Conservation (phyloP, 768 basidiomycete species). For the Mycena indigotica region DNA sequence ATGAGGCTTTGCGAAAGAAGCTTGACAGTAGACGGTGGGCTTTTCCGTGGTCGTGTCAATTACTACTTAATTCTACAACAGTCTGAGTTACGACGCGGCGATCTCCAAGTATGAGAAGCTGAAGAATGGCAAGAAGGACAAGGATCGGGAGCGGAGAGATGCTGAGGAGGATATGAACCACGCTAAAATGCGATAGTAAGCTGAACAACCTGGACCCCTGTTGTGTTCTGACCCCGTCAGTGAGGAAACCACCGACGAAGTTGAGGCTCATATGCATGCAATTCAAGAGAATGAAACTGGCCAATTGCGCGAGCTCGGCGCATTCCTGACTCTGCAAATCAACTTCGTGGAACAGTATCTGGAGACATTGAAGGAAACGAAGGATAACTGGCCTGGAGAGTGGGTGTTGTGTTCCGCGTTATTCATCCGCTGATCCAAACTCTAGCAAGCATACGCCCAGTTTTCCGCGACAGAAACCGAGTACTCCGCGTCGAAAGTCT, state of each 20-base stretch:
- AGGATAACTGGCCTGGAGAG: slow-evolving; percentile 67
- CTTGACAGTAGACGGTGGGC: slow-evolving; percentile 77
- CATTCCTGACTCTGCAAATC: slow-evolving; percentile 72
- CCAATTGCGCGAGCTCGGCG: slow-evolving; percentile 70
- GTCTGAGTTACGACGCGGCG: slow-evolving; percentile 79
- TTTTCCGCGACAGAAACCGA: slow-evolving; percentile 27
- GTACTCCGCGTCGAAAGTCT: slow-evolving; percentile 33
- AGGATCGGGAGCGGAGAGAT: slow-evolving; percentile 59
- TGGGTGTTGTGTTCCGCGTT: slow-evolving; percentile 37
- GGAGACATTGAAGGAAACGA: slow-evolving; percentile 72
- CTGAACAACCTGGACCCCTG: background rate
- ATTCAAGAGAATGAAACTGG: slow-evolving; percentile 80
- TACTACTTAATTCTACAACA: slow-evolving; percentile 29
- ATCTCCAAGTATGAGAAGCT: slow-evolving; percentile 67
- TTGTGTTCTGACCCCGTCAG: slow-evolving; percentile 39
- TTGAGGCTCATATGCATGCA: slow-evolving; percentile 74
- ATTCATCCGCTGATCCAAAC: background rate
- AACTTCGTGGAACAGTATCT: slow-evolving; percentile 74
- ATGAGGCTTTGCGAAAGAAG: slow-evolving; percentile 79
- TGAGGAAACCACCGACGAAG: slow-evolving; percentile 84
- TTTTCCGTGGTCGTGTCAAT: background rate
- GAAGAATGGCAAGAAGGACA: slow-evolving; percentile 77
- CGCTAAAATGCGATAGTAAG: slow-evolving; percentile 73
- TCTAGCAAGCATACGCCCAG: slow-evolving; percentile 26
- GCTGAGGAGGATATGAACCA: slow-evolving; percentile 81